Conservation (phyloP, 192 early-diverging fungal genomes). For the Mortierella hygrophila region DNA sequence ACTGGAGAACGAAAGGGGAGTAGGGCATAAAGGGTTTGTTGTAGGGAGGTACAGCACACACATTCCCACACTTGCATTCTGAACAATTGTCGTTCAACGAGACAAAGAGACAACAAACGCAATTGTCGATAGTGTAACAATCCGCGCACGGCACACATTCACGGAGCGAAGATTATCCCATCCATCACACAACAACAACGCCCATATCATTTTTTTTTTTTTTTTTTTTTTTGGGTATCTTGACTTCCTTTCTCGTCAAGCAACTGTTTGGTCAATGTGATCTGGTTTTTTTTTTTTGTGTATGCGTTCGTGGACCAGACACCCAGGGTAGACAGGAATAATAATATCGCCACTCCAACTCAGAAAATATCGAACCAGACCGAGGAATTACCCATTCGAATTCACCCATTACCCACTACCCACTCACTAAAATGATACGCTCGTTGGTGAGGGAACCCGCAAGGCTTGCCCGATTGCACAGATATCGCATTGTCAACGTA, state of each 20-base stretch:
- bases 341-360: not conserved
- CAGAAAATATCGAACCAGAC: not conserved
- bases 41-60: not conserved
- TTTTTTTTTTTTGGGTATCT: not conserved
- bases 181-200: not conserved
- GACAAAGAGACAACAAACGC: not conserved
- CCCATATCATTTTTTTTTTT: not conserved
- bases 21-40: not conserved
- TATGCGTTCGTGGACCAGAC: too few species aligned
- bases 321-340: not conserved
- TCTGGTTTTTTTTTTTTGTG: not conserved
- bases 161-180: not conserved
- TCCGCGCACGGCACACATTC: not conserved
- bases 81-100: not conserved
- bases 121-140: not conserved
- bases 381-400: not conserved
- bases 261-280: conserved; percentile 1
- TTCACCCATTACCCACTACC: not conserved
- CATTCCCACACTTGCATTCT: not conserved
- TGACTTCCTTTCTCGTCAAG: not conserved
- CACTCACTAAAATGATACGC: not conserved
- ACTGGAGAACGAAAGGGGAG: not conserved
- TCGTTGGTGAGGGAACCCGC: too few species aligned
- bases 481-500: not conserved
- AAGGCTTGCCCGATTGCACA: too few species aligned